A percentile compares a stretch with the other conserved stretches of the same genome.
phyloP scores from a whole-genome alignment of 129 eudicot genomes.

The Apium graveolens region DNA sequence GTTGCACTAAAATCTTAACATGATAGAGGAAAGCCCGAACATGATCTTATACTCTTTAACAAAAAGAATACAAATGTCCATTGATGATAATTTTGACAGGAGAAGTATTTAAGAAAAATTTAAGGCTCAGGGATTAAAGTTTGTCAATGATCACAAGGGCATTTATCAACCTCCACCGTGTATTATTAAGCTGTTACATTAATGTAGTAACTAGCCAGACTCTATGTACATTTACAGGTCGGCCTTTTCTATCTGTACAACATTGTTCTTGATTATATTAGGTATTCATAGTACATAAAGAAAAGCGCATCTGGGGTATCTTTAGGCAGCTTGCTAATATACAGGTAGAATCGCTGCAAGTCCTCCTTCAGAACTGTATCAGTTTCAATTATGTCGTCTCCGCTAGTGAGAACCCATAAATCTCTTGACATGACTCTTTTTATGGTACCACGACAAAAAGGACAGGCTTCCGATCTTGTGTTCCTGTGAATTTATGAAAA shows the following conservation, averaged over 20 bases:
- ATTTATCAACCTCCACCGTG: slow-evolving; percentile 10
- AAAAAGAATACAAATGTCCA: background rate
- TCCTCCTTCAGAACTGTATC: slow-evolving; percentile 68
- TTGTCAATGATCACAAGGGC: slow-evolving; percentile 7
- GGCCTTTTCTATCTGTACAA: slow-evolving; percentile 48
- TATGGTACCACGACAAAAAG: slow-evolving; percentile 83
- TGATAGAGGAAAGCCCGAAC: too few species aligned
- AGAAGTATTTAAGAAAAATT: background rate
- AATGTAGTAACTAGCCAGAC: slow-evolving; percentile 35
- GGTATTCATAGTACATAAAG: slow-evolving; percentile 81
- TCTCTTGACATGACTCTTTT: slow-evolving; percentile 84
- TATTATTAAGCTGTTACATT: slow-evolving; percentile 23
- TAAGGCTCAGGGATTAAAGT: background rate
- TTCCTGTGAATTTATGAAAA: slow-evolving; percentile 43
- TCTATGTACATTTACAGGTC: slow-evolving; percentile 68
- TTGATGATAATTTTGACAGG: background rate
- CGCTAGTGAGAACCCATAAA: slow-evolving; percentile 83
- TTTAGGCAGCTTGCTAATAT: slow-evolving; percentile 75
- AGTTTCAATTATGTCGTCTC: slow-evolving; percentile 65
- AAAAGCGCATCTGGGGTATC: slow-evolving; percentile 77
- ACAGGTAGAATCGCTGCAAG: slow-evolving; percentile 63
- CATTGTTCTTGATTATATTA: slow-evolving; percentile 31
- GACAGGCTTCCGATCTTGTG: slow-evolving; percentile 78
- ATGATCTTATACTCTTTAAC: too few species aligned
- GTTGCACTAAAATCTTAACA: too few species aligned